phyloP scores from a whole-genome alignment of 768 basidiomycete species.

The Pleurotus sapidus region DNA sequence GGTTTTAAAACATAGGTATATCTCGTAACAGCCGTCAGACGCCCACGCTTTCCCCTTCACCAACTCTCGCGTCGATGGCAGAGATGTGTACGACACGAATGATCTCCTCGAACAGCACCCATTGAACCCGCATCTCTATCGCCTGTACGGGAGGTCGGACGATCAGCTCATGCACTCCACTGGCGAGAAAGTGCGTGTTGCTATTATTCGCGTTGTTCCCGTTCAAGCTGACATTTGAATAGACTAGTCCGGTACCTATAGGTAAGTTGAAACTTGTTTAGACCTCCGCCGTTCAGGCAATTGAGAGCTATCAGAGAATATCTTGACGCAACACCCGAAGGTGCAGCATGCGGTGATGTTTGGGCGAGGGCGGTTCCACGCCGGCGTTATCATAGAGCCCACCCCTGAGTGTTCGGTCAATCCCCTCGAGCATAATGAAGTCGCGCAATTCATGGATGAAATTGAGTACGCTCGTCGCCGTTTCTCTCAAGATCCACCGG shows the following conservation, averaged over 20 bases:
- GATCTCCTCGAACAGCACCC: conserved; percentile 43
- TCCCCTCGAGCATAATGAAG: conserved; percentile 15
- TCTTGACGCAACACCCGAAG: conserved; percentile 26
- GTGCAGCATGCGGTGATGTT: conserved; percentile 33
- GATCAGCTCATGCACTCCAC: conserved; percentile 43
- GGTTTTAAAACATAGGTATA: neutral
- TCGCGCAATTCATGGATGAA: conserved; percentile 18
- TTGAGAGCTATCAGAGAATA: conserved; percentile 29
- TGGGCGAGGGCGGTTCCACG: conserved; percentile 30
- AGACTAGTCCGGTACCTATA: conserved; percentile 35
- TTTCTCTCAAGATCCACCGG: conserved; percentile 3
- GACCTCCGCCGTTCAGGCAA: conserved; percentile 11
- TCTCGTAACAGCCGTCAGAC: conserved; percentile 1
- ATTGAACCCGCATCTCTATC: conserved; percentile 28
- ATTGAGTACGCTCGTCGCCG: conserved; percentile 17
- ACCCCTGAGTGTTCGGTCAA: conserved; percentile 18
- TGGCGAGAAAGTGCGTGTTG: conserved; percentile 34
- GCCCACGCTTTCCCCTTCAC: conserved; percentile 7
- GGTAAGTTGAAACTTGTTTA: conserved; percentile 14
- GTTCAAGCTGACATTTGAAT: neutral
- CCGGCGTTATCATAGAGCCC: conserved; percentile 33
- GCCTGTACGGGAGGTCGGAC: conserved; percentile 31
- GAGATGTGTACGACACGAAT: conserved; percentile 35
- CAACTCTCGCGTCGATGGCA: conserved; percentile 31
- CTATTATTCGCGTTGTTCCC: neutral